Conservation (phyloP, 2,329 filamentous ascomycete species). For the Fusarium sp. region DNA sequence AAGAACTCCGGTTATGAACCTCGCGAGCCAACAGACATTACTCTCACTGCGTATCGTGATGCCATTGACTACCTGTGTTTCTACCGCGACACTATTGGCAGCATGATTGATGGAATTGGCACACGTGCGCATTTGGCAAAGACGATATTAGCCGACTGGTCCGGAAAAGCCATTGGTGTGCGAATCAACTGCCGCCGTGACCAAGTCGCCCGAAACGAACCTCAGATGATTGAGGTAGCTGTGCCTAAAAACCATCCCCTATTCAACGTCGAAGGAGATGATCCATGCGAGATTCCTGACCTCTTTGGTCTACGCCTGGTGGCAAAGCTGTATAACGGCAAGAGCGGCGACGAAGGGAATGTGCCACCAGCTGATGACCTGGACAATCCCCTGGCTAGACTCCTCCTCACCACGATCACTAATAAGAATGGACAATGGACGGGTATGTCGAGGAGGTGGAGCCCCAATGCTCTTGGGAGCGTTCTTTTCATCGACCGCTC, state of each 20-base stretch:
- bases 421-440: background rate
- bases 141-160: background rate
- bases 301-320: background rate
- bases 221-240: background rate
- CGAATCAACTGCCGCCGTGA: too few species aligned
- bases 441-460: too few species aligned
- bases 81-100: background rate
- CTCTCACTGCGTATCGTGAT: conserved; percentile 5
- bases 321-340: background rate
- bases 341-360: background rate
- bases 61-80: conserved; percentile 4
- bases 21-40: background rate
- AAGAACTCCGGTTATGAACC: background rate
- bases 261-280: background rate
- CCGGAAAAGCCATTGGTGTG: too few species aligned
- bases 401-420: background rate
- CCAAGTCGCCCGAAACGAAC: background rate
- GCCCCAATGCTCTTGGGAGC: background rate
- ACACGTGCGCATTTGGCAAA: background rate
- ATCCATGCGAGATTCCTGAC: background rate
- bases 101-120: background rate
- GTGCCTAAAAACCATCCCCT: background rate
- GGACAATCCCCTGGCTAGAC: background rate
- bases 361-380: background rate
- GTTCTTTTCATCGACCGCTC: background rate